These are phyloP conservation scores for Globisporangium uncinulatum DNA, from an alignment of 352 stramenopile species.

Conservation along the genomic window DNA sequence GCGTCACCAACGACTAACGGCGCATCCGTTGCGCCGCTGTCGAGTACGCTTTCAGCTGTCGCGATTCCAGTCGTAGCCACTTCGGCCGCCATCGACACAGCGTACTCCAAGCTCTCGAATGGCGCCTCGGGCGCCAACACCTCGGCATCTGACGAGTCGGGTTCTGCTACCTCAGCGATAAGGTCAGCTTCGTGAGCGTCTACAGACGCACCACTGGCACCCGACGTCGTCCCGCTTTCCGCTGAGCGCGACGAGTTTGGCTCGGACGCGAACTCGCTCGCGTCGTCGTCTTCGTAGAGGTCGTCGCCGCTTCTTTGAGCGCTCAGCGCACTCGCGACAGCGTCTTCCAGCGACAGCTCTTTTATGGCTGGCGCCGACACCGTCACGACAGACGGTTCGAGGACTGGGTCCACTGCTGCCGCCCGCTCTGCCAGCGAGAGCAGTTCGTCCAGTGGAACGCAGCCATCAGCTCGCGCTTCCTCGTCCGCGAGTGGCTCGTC, in stretches of 20 bases:
- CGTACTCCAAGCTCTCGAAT: no score
- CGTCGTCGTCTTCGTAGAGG: constrained; percentile 27
- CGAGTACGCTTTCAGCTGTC: no score
- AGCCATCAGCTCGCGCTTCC: neutral
- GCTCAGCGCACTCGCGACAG: constrained; percentile 5
- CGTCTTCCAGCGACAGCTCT: neutral
- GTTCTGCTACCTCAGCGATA: neutral
- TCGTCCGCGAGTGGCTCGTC: neutral
- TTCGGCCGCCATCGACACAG: no score
- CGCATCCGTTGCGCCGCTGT: no score
- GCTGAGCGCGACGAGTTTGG: constrained; percentile 6
- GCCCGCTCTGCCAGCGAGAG: constrained; percentile 9
- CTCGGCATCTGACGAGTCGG: no score
- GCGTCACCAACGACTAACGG: no score
- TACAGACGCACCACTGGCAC: neutral
- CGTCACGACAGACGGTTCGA: neutral
- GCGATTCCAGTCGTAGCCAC: no score
- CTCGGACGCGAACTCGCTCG: constrained; percentile 27
- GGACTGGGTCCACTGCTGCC: neutral
- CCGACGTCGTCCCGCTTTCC: neutral
- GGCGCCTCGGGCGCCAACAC: no score
- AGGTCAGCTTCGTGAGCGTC: neutral
- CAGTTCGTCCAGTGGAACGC: constrained; percentile 7
- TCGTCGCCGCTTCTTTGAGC: constrained; percentile 30
- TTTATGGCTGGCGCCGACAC: neutral